Base-by-base conservation (phyloP, 2,329 filamentous ascomycete species). In the Pezicula rhizophila region DNA sequence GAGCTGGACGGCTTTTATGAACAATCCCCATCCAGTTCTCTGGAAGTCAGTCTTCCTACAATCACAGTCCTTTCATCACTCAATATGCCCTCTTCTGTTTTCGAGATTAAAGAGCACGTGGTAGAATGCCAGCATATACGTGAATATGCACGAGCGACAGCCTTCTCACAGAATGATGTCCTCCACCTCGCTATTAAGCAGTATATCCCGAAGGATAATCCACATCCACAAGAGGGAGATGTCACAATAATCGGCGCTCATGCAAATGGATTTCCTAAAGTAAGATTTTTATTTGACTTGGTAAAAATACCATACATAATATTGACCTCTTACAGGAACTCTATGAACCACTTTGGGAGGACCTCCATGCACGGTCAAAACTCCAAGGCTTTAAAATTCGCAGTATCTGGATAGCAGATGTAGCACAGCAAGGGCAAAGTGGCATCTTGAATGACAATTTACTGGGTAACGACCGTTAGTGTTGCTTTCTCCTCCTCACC, bases 321-420 rank as follows among this genome's bases (percentile, higher is more conserved):
- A 31, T 42, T 52, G 26, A 42, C 20, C 15, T 23, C 11, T 39
- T 45, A 1, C 48, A 90, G 86, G 92, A 97, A 73, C 69, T 96
- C 2, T 96, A 96, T 63, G 91, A 96, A 61, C 87, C 92, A 0
- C 72, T 96, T 0, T 96, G 90, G 87, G 88, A 92, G 51, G 89
- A 96, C 45, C 72, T 96, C 2, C 73, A 87, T 57, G 68, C 74
- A 15, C 70, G 74, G 15, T 71, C 83, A 5, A 76, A 77, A 55
- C 64, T 68, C 12, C 71, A 75, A 48, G 82, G 81, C 15, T 79
- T 95, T 58, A 75, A 77, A 2, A 88, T 97, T 59, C 80, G 89
- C 49, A 75, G 79, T 53, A 91, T 97, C 58, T 96, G 88, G 87
- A 93, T 96, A 59, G 84, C 89, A 53, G 92, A 97, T 69, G 80